A percentile compares a stretch with the other conserved stretches of the same genome.
These are phyloP conservation scores for Porcisia hertigi DNA, from an alignment of 208 protist species.

Conservation along the genomic window DNA sequence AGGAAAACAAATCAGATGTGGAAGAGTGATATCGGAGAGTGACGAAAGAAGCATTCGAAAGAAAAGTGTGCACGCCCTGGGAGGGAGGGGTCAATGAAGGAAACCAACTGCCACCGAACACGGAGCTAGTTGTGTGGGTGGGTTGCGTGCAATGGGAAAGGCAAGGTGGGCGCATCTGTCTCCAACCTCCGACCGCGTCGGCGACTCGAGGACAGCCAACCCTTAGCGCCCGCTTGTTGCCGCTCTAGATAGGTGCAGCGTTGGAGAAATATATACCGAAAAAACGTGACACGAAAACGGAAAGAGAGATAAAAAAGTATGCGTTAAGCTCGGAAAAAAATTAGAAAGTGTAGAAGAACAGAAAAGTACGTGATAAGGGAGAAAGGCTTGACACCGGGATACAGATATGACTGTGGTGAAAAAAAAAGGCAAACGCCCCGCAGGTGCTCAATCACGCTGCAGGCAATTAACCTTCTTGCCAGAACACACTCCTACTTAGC, in stretches of 20 bases:
- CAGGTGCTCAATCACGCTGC: neutral
- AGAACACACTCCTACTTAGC: neutral
- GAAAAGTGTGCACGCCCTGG: neutral
- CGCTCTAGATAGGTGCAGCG: neutral
- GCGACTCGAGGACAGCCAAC: neutral
- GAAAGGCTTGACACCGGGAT: neutral
- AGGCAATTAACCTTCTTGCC: neutral
- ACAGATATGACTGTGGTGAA: too few species aligned
- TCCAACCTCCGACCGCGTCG: neutral
- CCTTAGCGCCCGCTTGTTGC: neutral
- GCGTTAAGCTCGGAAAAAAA: neutral
- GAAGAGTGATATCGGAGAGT: neutral
- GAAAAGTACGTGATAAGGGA: neutral
- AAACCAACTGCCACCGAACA: neutral
- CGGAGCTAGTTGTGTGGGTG: neutral
- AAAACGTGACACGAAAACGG: conserved; percentile 8
- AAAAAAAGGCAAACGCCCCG: neutral
- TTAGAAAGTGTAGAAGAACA: neutral
- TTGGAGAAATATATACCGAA: neutral
- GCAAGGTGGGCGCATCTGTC: neutral
- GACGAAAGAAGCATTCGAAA: neutral
- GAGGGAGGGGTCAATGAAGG: neutral
- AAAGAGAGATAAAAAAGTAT: conserved; percentile 6
- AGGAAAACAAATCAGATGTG: neutral
- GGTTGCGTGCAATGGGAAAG: neutral